These are phyloP conservation scores for Sclerotinia spermophila DNA, from an alignment of 2,329 filamentous ascomycete genomes.

Conservation along the genomic window DNA sequence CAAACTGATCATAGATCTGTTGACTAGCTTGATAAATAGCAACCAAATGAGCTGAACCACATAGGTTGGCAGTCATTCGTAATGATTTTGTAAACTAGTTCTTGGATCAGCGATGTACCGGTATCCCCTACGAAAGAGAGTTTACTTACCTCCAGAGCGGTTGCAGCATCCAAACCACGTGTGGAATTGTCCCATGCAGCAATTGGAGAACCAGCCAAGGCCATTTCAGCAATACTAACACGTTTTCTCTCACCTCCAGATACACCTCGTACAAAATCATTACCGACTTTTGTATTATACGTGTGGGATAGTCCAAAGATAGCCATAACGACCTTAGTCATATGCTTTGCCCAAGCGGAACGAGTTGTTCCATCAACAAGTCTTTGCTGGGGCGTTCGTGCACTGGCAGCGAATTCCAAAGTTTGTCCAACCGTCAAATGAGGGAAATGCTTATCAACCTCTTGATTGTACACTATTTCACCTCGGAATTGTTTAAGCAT, in stretches of 20 bases:
- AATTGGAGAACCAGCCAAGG: slow-evolving; percentile 51
- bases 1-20: slow-evolving; percentile 65
- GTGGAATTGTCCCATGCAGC: slow-evolving; percentile 45
- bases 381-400: slow-evolving; percentile 59
- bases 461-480: slow-evolving; percentile 70
- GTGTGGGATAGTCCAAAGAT: slow-evolving; percentile 67
- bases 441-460: slow-evolving; percentile 72
- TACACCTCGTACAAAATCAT: slow-evolving; percentile 67
- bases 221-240: slow-evolving; percentile 77
- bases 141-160: slow-evolving; percentile 50
- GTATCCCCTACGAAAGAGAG: too few species aligned
- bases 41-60: slow-evolving; percentile 59
- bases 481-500: slow-evolving; percentile 61
- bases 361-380: slow-evolving; percentile 56
- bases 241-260: slow-evolving; percentile 73
- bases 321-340: slow-evolving; percentile 61
- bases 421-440: slow-evolving; percentile 73
- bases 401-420: slow-evolving; percentile 67
- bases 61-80: slow-evolving; percentile 61
- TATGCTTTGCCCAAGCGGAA: slow-evolving; percentile 44
- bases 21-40: slow-evolving; percentile 73
- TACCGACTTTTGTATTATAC: slow-evolving; percentile 69
- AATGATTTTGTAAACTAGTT: slow-evolving; percentile 63
- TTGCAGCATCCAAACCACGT: slow-evolving; percentile 69
- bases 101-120: not conserved